Percentiles rank a stretch among this genome's conserved stretches.
Evolutionary conservation across 257 asterid genomes (phyloP).

Genomic region (Oldenlandia corymbosa): DNA sequence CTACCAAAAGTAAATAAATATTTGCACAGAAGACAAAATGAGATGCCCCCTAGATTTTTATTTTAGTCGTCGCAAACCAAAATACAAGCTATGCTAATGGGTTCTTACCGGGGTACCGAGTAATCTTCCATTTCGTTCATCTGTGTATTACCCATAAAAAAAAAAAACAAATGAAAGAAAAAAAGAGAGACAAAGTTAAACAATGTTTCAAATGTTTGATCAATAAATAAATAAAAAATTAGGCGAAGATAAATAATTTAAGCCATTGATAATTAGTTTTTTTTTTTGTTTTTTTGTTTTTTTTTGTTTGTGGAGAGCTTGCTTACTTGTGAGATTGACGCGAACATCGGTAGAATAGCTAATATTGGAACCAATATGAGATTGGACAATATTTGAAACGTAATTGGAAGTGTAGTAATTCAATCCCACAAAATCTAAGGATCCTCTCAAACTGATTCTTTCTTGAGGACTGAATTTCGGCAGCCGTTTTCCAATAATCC

Average conservation of each 20-base stretch:
- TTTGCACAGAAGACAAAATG: not conserved
- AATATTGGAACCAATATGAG: not conserved
- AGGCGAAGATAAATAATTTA: not conserved
- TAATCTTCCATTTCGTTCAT: conserved; percentile 24
- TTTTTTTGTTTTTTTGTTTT: no score
- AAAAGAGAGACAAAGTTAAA: no score
- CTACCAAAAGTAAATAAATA: no score
- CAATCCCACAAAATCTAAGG: conserved; percentile 26
- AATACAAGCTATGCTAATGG: no score
- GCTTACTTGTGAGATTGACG: conserved; percentile 18
- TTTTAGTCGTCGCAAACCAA: no score
- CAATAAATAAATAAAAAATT: no score
- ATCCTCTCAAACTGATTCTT: conserved; percentile 17
- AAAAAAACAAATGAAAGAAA: not conserved
- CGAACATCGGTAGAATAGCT: conserved; percentile 10
- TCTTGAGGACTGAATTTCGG: conserved; percentile 20
- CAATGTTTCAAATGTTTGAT: not conserved
- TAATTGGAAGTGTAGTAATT: conserved; percentile 24
- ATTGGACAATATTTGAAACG: not conserved
- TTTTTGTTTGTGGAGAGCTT: no score
- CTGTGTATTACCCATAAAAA: no score
- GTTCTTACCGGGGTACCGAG: conserved; percentile 42
- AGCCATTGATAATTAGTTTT: no score
- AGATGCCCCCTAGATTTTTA: no score
- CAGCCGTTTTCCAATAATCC: conserved; percentile 12